Percentiles rank a stretch among this genome's conserved stretches.
Evolutionary conservation across 2,329 filamentous ascomycete species (phyloP).

Genomic region (Colletotrichum lini): DNA sequence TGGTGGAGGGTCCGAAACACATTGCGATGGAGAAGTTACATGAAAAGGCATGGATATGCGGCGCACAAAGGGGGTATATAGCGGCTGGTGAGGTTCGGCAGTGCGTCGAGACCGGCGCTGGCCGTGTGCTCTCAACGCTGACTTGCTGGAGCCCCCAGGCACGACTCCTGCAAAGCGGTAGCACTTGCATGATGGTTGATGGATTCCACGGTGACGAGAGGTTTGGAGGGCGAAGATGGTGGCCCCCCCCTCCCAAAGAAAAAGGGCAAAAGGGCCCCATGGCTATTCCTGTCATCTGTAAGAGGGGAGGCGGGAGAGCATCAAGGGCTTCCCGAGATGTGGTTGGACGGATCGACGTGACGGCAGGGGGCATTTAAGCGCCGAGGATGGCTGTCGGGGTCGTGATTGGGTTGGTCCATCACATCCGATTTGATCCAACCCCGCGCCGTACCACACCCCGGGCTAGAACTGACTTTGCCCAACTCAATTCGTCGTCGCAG

Average conservation of each 20-base stretch:
- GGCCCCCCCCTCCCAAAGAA: no score
- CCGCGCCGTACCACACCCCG: slow-evolving; percentile 42
- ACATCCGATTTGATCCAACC: slow-evolving; percentile 37
- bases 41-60: slow-evolving; percentile 58
- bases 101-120: slow-evolving; percentile 61
- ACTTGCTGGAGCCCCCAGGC: slow-evolving; percentile 57
- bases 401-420: slow-evolving; percentile 47
- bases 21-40: slow-evolving; percentile 63
- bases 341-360: slow-evolving; percentile 58
- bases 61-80: slow-evolving; percentile 70
- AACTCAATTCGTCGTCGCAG: slow-evolving; percentile 41
- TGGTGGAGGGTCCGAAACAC: slow-evolving; percentile 66
- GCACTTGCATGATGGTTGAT: slow-evolving; percentile 57
- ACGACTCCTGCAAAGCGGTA: slow-evolving; percentile 49
- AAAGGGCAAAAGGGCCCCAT: slow-evolving; percentile 37
- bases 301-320: slow-evolving; percentile 47
- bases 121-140: slow-evolving; percentile 56
- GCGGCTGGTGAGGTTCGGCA: slow-evolving; percentile 66
- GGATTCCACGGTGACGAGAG: slow-evolving; percentile 43
- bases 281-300: slow-evolving; percentile 46
- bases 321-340: slow-evolving; percentile 47
- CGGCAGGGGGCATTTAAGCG: slow-evolving; percentile 56
- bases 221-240: slow-evolving; percentile 51
- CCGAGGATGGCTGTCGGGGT: slow-evolving; percentile 45
- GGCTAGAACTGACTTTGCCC: slow-evolving; percentile 23